Evolutionary conservation across 2,329 filamentous ascomycete genomes (phyloP).

Genomic region (Diaporthe sp.): DNA sequence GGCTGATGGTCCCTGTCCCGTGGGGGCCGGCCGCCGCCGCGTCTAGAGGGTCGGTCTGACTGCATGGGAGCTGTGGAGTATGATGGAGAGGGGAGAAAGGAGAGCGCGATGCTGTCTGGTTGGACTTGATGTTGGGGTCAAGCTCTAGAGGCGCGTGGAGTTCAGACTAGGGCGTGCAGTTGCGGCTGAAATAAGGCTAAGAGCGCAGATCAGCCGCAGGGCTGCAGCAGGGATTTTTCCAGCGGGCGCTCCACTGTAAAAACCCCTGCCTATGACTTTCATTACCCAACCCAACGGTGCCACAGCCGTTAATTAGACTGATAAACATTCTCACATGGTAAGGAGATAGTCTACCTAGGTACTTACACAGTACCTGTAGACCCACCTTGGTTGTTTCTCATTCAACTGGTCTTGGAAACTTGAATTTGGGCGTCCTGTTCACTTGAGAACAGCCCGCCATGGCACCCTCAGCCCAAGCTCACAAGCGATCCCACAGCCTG

Average conservation of each 20-base stretch:
- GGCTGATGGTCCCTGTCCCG: slow-evolving; percentile 40
- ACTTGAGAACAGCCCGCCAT: slow-evolving; percentile 20
- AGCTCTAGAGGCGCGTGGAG: slow-evolving; percentile 3
- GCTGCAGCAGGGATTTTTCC: slow-evolving; percentile 24
- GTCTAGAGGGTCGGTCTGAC: slow-evolving; percentile 35
- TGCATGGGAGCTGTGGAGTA: neutral
- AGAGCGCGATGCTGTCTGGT: neutral
- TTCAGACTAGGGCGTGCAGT: slow-evolving; percentile 12
- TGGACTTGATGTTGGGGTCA: neutral
- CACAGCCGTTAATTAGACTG: neutral
- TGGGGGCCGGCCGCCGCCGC: slow-evolving; percentile 35
- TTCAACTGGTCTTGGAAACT: neutral
- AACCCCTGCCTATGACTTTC: slow-evolving; percentile 13
- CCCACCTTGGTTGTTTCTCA: neutral
- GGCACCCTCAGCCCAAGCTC: slow-evolving; percentile 45
- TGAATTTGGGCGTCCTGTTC: neutral
- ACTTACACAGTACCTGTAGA: neutral
- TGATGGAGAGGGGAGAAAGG: neutral
- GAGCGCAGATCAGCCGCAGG: slow-evolving; percentile 6
- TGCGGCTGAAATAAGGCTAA: slow-evolving; percentile 39
- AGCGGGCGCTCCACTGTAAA: slow-evolving; percentile 31
- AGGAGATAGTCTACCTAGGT: neutral
- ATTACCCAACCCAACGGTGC: neutral
- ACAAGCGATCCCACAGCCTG: slow-evolving; percentile 46
- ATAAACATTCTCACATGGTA: neutral